phyloP scores from a whole-genome alignment of 169 alveolate genomes.

The Cryptosporidium ubiquitum region DNA sequence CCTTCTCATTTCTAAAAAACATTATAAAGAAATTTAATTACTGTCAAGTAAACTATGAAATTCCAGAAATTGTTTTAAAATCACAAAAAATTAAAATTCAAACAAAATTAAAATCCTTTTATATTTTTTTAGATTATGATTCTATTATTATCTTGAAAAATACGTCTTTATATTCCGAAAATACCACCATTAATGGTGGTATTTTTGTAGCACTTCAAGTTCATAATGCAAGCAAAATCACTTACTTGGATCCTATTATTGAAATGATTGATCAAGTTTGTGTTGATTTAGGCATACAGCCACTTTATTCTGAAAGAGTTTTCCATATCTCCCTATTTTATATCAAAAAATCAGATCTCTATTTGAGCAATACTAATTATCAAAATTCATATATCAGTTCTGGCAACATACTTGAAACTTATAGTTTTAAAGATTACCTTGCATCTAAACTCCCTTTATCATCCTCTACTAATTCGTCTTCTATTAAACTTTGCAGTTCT shows the following conservation, averaged over 20 bases:
- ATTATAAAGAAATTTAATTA: background rate
- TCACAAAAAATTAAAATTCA: background rate
- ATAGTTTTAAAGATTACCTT: background rate
- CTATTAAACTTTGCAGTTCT: no score
- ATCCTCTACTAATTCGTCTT: background rate
- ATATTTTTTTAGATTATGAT: background rate
- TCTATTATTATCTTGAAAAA: conserved; percentile 14
- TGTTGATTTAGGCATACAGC: background rate
- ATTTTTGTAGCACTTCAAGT: background rate
- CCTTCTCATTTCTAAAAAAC: background rate
- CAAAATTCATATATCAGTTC: background rate
- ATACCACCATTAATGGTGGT: background rate
- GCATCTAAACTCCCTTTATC: background rate
- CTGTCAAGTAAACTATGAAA: background rate
- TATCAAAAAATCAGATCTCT: conserved; percentile 2
- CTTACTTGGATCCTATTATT: conserved; percentile 22
- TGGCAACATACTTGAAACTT: background rate
- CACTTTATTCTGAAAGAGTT: background rate
- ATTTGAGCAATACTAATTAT: background rate
- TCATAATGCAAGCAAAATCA: background rate
- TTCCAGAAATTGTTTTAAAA: background rate
- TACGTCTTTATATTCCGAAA: background rate
- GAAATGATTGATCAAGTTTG: background rate
- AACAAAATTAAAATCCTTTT: background rate
- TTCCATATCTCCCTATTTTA: conserved; percentile 19